Percentiles rank a stretch among this genome's conserved stretches.
phyloP scores from a whole-genome alignment of 1,284 basidiomycete genomes.

The Earliella scabrosa region DNA sequence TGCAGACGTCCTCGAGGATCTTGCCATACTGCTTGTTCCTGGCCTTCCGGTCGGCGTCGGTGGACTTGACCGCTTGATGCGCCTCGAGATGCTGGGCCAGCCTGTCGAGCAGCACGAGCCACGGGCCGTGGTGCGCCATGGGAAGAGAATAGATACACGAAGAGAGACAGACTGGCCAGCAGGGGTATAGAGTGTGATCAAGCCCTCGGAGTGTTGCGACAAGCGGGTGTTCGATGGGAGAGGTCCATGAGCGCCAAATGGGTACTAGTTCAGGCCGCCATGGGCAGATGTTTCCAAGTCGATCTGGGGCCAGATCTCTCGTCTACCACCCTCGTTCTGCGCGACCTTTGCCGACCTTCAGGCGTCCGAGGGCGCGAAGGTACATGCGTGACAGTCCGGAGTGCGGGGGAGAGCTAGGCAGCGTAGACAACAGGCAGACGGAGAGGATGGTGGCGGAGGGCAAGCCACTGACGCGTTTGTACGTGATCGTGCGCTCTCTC shows the following conservation, averaged over 20 bases:
- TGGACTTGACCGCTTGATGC: background rate
- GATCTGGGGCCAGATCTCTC: slow-evolving; percentile 1
- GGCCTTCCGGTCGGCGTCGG: slow-evolving; percentile 3
- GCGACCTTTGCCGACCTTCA: background rate
- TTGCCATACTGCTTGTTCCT: slow-evolving; percentile 14
- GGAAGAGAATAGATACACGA: background rate
- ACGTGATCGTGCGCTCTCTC: no score
- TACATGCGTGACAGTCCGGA: no score
- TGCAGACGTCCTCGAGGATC: slow-evolving; percentile 21
- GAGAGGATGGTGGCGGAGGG: no score
- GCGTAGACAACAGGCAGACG: no score
- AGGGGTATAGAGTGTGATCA: background rate
- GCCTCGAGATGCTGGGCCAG: slow-evolving; percentile 5
- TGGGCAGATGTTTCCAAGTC: slow-evolving; percentile 9
- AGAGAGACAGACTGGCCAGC: slow-evolving; percentile 3
- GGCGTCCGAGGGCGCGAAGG: background rate
- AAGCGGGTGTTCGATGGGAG: slow-evolving; percentile 6
- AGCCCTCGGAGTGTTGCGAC: background rate
- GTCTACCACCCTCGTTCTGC: background rate
- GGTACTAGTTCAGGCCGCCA: slow-evolving; percentile 1
- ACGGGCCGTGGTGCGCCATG: background rate
- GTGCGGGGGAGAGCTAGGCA: no score
- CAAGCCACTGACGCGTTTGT: no score
- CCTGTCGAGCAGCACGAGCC: slow-evolving; percentile 9
- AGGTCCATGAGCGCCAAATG: slow-evolving; percentile 11